A percentile compares a stretch with the other conserved stretches of the same genome.
Conservation (phyloP, 768 basidiomycete genomes). For the Mycena leptocephala region DNA sequence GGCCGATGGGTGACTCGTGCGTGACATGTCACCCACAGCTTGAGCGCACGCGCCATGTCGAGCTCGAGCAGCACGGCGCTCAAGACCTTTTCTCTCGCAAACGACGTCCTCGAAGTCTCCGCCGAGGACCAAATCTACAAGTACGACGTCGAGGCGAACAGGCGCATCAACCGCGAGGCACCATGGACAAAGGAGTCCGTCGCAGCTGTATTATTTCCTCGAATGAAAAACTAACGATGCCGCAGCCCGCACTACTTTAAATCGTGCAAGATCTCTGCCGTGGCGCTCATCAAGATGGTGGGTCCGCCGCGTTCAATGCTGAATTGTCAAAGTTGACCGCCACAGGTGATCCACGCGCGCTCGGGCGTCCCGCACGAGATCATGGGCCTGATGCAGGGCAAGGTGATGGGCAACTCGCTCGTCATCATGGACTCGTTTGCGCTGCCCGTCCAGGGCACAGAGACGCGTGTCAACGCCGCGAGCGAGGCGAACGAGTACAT, state of each 20-base stretch:
- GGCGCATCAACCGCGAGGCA: slow-evolving; percentile 73
- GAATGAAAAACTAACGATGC: not conserved
- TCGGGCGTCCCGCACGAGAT: slow-evolving; percentile 99
- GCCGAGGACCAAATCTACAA: slow-evolving; percentile 87
- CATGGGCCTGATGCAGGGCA: slow-evolving; percentile 99
- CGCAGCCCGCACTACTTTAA: slow-evolving; percentile 86
- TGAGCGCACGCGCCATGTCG: slow-evolving; percentile 36
- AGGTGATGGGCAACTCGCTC: slow-evolving; percentile 84
- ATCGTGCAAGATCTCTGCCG: slow-evolving; percentile 94
- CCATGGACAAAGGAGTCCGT: slow-evolving; percentile 94
- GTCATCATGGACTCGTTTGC: slow-evolving; percentile 98
- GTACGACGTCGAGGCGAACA: slow-evolving; percentile 81
- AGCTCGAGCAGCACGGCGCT: slow-evolving; percentile 70
- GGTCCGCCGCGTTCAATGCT: not conserved
- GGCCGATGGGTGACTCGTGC: too few species aligned
- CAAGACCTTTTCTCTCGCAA: slow-evolving; percentile 81
- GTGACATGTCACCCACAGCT: not conserved
- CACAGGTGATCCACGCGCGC: slow-evolving; percentile 96
- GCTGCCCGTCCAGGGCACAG: slow-evolving; percentile 97
- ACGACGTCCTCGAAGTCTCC: slow-evolving; percentile 79
- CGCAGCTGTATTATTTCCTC: slow-evolving; percentile 15
- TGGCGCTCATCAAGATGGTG: slow-evolving; percentile 93
- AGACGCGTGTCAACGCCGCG: slow-evolving; percentile 97
- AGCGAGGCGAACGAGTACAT: slow-evolving; percentile 98
- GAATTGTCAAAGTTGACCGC: slow-evolving; percentile 4